Conservation (phyloP, 164 flowering plant genomes). For the Aristolochia fimbriata region DNA sequence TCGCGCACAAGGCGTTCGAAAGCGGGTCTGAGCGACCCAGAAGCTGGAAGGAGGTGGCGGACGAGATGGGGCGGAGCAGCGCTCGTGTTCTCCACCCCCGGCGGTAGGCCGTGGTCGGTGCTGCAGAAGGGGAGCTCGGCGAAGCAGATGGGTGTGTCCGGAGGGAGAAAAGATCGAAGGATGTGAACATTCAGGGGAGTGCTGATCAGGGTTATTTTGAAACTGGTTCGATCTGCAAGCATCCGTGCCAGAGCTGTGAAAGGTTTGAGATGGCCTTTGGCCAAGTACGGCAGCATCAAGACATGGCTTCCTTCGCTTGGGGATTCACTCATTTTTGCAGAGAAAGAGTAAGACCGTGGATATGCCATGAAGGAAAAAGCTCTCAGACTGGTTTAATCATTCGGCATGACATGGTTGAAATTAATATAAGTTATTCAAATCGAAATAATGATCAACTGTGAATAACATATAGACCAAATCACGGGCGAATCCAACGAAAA, state of each 20-base stretch:
- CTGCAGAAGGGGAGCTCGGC: slow-evolving; percentile 5
- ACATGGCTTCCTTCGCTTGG: background rate
- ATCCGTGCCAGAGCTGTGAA: slow-evolving; percentile 1
- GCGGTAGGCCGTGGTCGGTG: slow-evolving; percentile 6
- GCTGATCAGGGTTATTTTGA: slow-evolving; percentile 5
- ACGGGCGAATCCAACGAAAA: no score
- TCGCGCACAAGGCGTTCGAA: slow-evolving; percentile 1
- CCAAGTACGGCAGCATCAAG: slow-evolving; percentile 6
- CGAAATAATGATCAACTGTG: no score
- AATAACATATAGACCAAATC: no score
- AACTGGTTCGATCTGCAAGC: background rate
- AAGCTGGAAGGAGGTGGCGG: background rate
- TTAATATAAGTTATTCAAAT: no score
- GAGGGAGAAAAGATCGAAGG: slow-evolving; percentile 2
- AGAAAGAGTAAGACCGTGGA: no score
- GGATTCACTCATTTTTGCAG: no score
- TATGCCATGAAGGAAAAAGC: no score
- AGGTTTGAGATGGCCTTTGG: slow-evolving; percentile 11
- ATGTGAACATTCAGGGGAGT: slow-evolving; percentile 3
- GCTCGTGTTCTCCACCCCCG: background rate
- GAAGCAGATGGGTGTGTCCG: slow-evolving; percentile 1
- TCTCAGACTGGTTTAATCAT: no score
- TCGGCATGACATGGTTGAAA: no score
- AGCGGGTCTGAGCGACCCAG: slow-evolving; percentile 5
- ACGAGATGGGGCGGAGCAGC: background rate